Evolutionary conservation across 768 basidiomycete species (phyloP).

Genomic region (Gloeophyllum trabeum): DNA sequence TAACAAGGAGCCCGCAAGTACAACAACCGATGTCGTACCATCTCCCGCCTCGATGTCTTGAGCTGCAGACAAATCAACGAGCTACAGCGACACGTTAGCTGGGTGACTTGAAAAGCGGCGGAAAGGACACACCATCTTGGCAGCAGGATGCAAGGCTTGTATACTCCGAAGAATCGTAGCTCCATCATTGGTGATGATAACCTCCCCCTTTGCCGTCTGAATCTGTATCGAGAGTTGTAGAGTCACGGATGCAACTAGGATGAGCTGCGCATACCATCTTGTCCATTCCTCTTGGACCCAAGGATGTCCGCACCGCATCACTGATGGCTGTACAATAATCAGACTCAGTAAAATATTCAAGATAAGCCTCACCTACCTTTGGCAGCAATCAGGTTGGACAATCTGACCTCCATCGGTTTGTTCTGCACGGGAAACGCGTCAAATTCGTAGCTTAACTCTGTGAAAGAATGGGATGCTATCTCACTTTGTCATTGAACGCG

Average conservation of each 20-base stretch:
- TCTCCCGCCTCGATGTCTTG: constrained; percentile 99
- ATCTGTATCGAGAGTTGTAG: constrained; percentile 42
- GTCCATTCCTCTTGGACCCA: constrained; percentile 98
- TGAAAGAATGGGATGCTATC: constrained; percentile 1
- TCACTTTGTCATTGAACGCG: constrained; percentile 80
- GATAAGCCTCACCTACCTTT: constrained; percentile 49
- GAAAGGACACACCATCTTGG: constrained; percentile 72
- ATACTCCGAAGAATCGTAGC: constrained; percentile 95
- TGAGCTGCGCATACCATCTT: constrained; percentile 73
- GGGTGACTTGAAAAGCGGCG: not conserved
- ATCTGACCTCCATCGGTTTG: constrained; percentile 95
- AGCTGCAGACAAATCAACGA: constrained; percentile 94
- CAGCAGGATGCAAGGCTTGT: constrained; percentile 94
- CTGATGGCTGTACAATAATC: constrained; percentile 61
- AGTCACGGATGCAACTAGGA: constrained; percentile 2
- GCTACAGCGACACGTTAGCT: constrained; percentile 30
- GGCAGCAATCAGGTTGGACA: constrained; percentile 96
- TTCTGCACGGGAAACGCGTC: constrained; percentile 43
- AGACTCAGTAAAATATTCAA: constrained; percentile 3
- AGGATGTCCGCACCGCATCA: constrained; percentile 91
- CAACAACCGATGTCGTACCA: constrained; percentile 95
- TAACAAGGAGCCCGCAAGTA: constrained; percentile 86
- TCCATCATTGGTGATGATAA: constrained; percentile 97
- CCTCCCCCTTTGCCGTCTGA: constrained; percentile 92
- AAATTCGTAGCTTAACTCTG: constrained; percentile 5